Evolutionary conservation across 2,329 filamentous ascomycete genomes (phyloP).

Genomic region (Fusarium sp.): DNA sequence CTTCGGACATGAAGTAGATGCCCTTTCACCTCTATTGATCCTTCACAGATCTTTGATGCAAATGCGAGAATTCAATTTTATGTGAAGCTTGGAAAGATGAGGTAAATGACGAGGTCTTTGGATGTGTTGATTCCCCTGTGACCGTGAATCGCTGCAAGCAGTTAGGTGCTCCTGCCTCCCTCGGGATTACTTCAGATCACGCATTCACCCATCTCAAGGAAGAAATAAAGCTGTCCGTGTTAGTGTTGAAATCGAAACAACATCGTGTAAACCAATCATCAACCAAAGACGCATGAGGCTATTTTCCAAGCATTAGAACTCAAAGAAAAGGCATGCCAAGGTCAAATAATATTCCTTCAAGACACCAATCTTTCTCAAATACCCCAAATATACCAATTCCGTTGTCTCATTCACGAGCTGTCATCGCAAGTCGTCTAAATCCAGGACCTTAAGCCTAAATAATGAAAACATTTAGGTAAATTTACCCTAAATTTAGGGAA

Average conservation of each 20-base stretch:
- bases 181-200: neutral
- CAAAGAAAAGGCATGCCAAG: accelerated
- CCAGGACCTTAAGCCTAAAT: neutral
- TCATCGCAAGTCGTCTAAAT: neutral
- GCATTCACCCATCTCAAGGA: neutral
- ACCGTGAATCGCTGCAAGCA: neutral
- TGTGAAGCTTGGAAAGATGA: accelerated
- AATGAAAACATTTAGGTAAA: no score
- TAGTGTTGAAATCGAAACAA: neutral
- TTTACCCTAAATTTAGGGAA: no score
- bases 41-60: accelerated
- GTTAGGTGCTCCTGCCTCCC: neutral
- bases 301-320: accelerated
- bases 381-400: accelerated
- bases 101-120: neutral
- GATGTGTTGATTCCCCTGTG: neutral
- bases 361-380: neutral
- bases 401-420: neutral
- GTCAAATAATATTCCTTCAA: neutral
- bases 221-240: neutral
- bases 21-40: accelerated
- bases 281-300: neutral
- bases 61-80: accelerated
- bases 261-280: no score
- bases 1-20: accelerated